Evolutionary conservation across 2,329 filamentous ascomycete species (phyloP).

Genomic region (Aciculosporium take): DNA sequence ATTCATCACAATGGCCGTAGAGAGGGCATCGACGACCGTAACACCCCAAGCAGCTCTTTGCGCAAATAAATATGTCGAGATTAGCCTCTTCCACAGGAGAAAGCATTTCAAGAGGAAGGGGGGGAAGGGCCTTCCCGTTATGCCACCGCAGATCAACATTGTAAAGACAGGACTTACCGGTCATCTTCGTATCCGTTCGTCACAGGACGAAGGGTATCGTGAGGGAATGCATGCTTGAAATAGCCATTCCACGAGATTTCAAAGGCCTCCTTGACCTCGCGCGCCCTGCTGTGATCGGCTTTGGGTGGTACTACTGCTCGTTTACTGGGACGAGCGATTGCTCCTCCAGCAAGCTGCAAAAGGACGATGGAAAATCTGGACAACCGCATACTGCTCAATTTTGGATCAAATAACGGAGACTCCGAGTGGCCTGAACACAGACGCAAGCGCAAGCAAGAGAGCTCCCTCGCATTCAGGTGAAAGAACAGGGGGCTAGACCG

Average conservation of each 20-base stretch:
- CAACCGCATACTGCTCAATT: constrained; percentile 6
- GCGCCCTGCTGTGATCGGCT: constrained; percentile 30
- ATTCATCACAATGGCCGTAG: constrained; percentile 66
- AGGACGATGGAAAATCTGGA: constrained; percentile 3
- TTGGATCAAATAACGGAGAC: neutral
- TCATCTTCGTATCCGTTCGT: constrained; percentile 53
- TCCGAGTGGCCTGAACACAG: neutral
- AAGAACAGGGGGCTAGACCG: neutral
- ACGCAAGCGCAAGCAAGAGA: neutral
- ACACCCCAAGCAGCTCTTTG: constrained; percentile 71
- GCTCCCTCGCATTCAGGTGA: too few relatives aligned
- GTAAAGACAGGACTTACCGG: constrained; percentile 34
- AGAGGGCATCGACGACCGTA: constrained; percentile 66
- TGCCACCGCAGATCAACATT: too few relatives aligned
- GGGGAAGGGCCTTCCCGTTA: too few relatives aligned
- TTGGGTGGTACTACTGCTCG: constrained; percentile 4
- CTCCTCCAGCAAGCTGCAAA: constrained; percentile 5
- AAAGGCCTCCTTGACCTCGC: constrained; percentile 55
- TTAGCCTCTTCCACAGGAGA: neutral
- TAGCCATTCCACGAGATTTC: constrained; percentile 60
- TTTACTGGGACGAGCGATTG: constrained; percentile 5
- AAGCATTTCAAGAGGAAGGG: neutral
- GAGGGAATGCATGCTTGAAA: constrained; percentile 57
- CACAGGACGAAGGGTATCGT: constrained; percentile 60
- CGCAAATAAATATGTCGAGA: neutral